Evolutionary conservation across 2,329 filamentous ascomycete species (phyloP).

Genomic region (Zasmidium cellare): DNA sequence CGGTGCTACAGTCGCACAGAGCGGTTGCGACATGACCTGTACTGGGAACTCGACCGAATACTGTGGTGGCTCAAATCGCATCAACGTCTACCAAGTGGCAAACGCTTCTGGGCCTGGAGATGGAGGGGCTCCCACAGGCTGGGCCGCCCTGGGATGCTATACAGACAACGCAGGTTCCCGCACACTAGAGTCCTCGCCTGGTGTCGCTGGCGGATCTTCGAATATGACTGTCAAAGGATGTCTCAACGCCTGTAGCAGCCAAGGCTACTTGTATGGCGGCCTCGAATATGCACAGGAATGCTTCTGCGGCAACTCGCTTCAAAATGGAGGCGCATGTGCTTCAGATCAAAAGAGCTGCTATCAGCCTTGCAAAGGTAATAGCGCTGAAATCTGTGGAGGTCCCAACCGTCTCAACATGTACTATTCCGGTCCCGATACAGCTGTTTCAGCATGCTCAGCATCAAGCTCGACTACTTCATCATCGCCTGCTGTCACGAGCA

Average conservation of each 20-base stretch:
- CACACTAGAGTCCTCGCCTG: conserved; percentile 12
- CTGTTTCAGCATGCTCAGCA: conserved; percentile 5
- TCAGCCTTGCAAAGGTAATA: conserved; percentile 30
- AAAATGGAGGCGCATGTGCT: conserved; percentile 3
- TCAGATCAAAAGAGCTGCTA: conserved; percentile 21
- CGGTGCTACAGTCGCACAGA: conserved; percentile 16
- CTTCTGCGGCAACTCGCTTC: conserved; percentile 12
- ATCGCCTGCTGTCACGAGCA: not conserved
- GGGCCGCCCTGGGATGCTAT: conserved; percentile 28
- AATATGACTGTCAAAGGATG: conserved; percentile 38
- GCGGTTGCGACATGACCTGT: conserved; percentile 28
- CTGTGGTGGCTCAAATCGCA: conserved; percentile 29
- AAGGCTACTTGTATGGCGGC: conserved; percentile 30
- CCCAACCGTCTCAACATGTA: conserved; percentile 14
- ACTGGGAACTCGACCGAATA: conserved; percentile 29
- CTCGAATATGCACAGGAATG: conserved; percentile 33
- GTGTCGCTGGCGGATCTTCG: conserved; percentile 23
- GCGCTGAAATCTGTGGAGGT: conserved; percentile 28
- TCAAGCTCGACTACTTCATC: not conserved
- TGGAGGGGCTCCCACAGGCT: conserved; percentile 21
- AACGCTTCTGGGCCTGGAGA: not conserved
- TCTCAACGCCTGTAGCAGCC: conserved; percentile 22
- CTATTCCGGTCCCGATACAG: conserved; percentile 10
- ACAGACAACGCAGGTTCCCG: conserved; percentile 7
- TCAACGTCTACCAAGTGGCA: conserved; percentile 27